These are phyloP conservation scores for Fusarium scirpi DNA, from an alignment of 2,329 filamentous ascomycete species.

Conservation along the genomic window DNA sequence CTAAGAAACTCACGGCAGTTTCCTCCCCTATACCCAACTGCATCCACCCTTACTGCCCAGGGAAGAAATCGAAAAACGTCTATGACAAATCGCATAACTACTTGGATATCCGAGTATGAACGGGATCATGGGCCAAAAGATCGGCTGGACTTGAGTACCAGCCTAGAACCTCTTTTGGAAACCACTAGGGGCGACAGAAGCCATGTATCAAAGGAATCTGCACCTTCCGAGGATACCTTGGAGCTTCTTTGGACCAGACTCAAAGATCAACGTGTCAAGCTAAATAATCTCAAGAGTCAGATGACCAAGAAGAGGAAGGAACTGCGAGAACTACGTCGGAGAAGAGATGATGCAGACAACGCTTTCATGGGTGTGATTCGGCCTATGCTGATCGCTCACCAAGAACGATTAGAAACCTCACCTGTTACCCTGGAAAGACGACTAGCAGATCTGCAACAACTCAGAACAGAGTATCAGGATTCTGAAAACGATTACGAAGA, in stretches of 20 bases:
- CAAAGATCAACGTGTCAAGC: constrained; percentile 50
- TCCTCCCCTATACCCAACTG: constrained; percentile 50
- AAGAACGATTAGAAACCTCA: constrained; percentile 35
- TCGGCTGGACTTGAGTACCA: constrained; percentile 17
- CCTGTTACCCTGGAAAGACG: constrained; percentile 46
- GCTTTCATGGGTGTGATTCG: constrained; percentile 56
- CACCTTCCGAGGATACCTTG: constrained; percentile 49
- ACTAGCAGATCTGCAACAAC: constrained; percentile 53
- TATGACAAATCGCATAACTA: constrained; percentile 51
- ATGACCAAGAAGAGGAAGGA: constrained; percentile 52
- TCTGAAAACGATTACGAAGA: constrained; percentile 54
- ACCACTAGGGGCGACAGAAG: constrained; percentile 26
- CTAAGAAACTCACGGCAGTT: constrained; percentile 50
- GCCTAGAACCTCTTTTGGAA: constrained; percentile 11
- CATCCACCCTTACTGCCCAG: constrained; percentile 36
- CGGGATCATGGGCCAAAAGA: constrained; percentile 43
- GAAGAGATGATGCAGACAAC: constrained; percentile 55
- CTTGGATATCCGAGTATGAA: constrained; percentile 52
- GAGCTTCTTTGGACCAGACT: constrained; percentile 53
- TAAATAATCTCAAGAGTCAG: constrained; percentile 47
- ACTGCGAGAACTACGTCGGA: constrained; percentile 49
- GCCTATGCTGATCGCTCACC: constrained; percentile 51
- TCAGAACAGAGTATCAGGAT: constrained; percentile 55
- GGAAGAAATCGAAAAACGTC: constrained; percentile 44
- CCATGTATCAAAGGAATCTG: constrained; percentile 27